A percentile compares a stretch with the other conserved stretches of the same genome.
Conservation (phyloP, 2,329 filamentous ascomycete genomes). For the Neofusicoccum kwambonambiense region DNA sequence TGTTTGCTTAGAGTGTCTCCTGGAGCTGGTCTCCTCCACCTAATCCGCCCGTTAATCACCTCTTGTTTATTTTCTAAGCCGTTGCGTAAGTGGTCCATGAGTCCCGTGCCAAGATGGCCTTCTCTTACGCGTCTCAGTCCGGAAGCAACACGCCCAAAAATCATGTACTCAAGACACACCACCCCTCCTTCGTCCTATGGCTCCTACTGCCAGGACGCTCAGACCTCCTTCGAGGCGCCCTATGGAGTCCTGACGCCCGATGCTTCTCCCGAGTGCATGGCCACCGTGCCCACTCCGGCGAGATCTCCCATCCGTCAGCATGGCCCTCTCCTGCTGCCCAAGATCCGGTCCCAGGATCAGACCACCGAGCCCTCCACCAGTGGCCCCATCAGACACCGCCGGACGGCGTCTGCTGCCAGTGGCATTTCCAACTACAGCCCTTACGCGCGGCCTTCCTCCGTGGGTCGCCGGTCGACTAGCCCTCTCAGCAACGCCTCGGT, state of each 20-base stretch:
- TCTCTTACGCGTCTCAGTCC: slow-evolving; percentile 30
- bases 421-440: slow-evolving; percentile 47
- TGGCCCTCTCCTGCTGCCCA: slow-evolving; percentile 77
- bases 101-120: background rate
- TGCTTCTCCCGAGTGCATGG: slow-evolving; percentile 70
- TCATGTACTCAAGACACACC: slow-evolving; percentile 46
- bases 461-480: slow-evolving; percentile 48
- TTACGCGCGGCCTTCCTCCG: slow-evolving; percentile 48
- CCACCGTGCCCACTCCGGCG: slow-evolving; percentile 64
- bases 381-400: slow-evolving; percentile 57
- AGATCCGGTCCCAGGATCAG: slow-evolving; percentile 83
- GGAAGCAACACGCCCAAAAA: slow-evolving; percentile 35
- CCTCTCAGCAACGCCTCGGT: slow-evolving; percentile 42
- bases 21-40: slow-evolving; percentile 46
- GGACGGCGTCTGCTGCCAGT: slow-evolving; percentile 54
- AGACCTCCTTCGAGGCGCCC: slow-evolving; percentile 59
- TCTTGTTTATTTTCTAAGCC: slow-evolving; percentile 24
- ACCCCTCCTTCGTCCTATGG: slow-evolving; percentile 40
- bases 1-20: slow-evolving; percentile 32
- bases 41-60: slow-evolving; percentile 40
- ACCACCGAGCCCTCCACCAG: slow-evolving; percentile 59
- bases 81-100: slow-evolving; percentile 30
- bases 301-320: slow-evolving; percentile 73
- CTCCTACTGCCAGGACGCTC: slow-evolving; percentile 22
- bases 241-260: slow-evolving; percentile 58